Evolutionary conservation across 2,329 filamentous ascomycete species (phyloP).

Genomic region (Trichoderma brevicompactum): DNA sequence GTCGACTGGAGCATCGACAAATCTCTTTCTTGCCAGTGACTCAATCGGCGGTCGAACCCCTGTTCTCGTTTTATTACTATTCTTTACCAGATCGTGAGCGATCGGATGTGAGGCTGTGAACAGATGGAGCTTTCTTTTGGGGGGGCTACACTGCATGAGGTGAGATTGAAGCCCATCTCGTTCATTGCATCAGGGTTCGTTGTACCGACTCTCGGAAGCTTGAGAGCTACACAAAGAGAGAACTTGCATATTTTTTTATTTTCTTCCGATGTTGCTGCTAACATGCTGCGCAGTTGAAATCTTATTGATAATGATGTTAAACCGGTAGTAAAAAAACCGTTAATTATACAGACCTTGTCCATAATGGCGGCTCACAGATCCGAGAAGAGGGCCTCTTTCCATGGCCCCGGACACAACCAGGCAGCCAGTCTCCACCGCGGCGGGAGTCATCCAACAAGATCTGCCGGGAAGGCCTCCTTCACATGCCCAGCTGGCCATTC

Average conservation of each 20-base stretch:
- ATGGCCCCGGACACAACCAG: neutral
- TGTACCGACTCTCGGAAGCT: no score
- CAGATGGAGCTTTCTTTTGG: neutral
- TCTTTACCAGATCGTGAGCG: neutral
- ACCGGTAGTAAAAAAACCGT: no score
- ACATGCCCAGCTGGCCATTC: neutral
- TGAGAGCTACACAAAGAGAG: no score
- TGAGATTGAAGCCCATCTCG: neutral
- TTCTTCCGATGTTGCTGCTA: no score
- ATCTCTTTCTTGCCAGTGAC: constrained; percentile 4
- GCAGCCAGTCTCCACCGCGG: constrained; percentile 20
- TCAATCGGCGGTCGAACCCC: constrained; percentile 15
- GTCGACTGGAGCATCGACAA: neutral
- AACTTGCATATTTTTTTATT: no score
- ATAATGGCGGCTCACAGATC: neutral
- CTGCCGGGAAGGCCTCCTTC: constrained; percentile 1
- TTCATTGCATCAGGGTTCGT: no score
- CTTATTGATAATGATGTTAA: no score
- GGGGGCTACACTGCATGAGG: neutral
- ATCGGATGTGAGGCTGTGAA: neutral
- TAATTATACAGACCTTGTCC: no score
- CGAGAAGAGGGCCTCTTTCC: neutral
- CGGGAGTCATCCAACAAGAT: constrained; percentile 24
- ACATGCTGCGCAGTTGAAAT: no score
- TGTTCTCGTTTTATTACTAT: neutral